Base-by-base conservation (phyloP, 2,329 filamentous ascomycete species). In the Fonsecaea nubica region DNA sequence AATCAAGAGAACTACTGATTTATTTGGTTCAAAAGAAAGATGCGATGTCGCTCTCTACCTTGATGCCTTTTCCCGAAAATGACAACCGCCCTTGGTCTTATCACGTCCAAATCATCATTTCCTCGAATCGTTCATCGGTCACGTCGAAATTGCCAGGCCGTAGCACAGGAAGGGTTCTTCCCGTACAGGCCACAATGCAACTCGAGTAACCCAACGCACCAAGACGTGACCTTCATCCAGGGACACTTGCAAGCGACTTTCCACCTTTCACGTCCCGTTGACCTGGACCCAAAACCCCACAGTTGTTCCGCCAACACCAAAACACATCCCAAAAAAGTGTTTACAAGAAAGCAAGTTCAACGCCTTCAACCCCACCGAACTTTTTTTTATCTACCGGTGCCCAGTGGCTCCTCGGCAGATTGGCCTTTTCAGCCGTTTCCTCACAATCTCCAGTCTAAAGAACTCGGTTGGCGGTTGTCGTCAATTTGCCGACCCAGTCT, bases 101-200 rank as follows among this genome's bases (percentile, higher is more conserved):
- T 38, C 40, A 30, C 57, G 30, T 32, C 57, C 21, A 35, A 48
- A 35, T 55, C 52, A 10, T 50, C 25, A 25, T 25, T 36, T 55
- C 52, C 21, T 48, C 40, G 25, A 48, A n/a, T 42, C 40, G 18
- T 33, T 32, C 25, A 32, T 36, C 56, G 30, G 18, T 52, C 42
- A 30, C 40, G 13, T 38, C n/a, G 38, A 56, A 50, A 50, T 15
- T 42, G 62, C 63, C 63, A 65, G 63, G 55, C 63, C 58, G 40
- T 61, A 32, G 50, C 35, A 42, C 35, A 53, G 38, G 30, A 60
- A 36, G 52, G 21, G 4, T 18, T 9, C 45, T 48, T 54, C 40
- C 55, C 21, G 18, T 53, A 57, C 33, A 65, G 53, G 63, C 63
- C 63, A 65, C 58, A 25, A 65, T 65, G 52, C 63, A 55, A 57